Conservation (phyloP, 108 stramenopile genomes). For the Cafeteria roenbergensis region DNA sequence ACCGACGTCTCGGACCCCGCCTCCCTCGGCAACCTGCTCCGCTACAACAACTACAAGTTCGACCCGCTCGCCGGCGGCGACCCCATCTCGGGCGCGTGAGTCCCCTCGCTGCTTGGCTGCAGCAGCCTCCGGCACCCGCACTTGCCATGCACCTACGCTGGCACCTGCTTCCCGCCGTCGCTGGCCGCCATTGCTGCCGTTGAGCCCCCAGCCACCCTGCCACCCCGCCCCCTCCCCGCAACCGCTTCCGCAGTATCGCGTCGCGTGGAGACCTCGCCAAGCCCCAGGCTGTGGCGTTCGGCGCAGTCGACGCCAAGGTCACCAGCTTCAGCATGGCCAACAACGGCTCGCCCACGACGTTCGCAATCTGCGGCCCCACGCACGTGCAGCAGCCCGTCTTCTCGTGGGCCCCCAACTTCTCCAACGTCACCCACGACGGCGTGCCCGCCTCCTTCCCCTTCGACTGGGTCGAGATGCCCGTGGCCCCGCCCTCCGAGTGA, state of each 20-base stretch:
- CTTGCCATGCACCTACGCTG: too few relatives aligned
- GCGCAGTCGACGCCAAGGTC: neutral
- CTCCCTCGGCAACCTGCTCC: neutral
- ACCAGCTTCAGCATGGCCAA: neutral
- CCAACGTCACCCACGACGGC: neutral
- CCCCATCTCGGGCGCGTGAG: neutral
- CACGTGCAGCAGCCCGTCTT: neutral
- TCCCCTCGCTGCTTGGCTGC: too few relatives aligned
- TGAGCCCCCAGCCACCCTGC: too few relatives aligned
- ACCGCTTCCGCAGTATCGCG: too few relatives aligned
- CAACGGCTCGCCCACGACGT: neutral
- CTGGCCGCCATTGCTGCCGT: too few relatives aligned
- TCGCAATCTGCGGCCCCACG: neutral
- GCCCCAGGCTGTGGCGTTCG: neutral
- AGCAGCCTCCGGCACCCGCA: too few relatives aligned
- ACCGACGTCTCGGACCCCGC: neutral
- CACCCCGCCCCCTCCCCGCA: too few relatives aligned
- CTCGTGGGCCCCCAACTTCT: neutral
- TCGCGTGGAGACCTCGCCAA: neutral
- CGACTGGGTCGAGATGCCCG: neutral
- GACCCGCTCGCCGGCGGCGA: neutral
- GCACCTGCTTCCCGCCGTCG: too few relatives aligned
- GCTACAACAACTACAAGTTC: slow-evolving; percentile 1
- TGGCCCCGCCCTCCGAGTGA: neutral
- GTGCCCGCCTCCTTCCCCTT: neutral